phyloP scores from a whole-genome alignment of 2,329 filamentous ascomycete species.

The Fusarium heterosporum region DNA sequence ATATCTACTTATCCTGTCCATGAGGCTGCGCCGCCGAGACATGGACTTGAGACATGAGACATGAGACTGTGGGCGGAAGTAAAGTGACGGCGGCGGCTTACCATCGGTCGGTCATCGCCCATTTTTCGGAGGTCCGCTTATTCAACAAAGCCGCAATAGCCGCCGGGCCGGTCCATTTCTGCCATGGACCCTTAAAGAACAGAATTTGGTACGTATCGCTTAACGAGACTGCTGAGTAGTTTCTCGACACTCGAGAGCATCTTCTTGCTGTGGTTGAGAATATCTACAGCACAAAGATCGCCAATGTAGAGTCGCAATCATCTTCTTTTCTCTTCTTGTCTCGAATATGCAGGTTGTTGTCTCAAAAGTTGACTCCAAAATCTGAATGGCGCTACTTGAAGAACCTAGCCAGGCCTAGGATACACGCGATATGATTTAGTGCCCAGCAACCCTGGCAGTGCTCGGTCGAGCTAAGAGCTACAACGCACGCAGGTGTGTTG shows the following conservation, averaged over 20 bases:
- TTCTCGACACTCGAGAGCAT: not conserved
- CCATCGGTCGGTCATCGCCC: constrained; percentile 38
- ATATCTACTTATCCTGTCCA: not conserved
- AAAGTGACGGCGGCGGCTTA: constrained; percentile 33
- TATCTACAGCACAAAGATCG: constrained; percentile 21
- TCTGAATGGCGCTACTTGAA: constrained; percentile 31
- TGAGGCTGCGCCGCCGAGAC: too few relatives aligned
- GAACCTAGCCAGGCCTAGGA: constrained; percentile 33
- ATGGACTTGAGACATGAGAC: constrained; percentile 1
- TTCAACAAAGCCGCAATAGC: constrained; percentile 45
- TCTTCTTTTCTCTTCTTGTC: constrained; percentile 18
- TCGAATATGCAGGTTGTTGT: constrained; percentile 20
- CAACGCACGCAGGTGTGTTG: constrained; percentile 21
- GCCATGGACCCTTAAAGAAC: constrained; percentile 25
- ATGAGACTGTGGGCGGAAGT: constrained; percentile 17
- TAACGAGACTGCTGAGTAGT: constrained; percentile 6
- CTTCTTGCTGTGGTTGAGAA: not conserved
- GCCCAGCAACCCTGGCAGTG: constrained; percentile 14
- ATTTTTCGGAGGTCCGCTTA: constrained; percentile 33
- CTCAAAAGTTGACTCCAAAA: constrained; percentile 31
- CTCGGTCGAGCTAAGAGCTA: constrained; percentile 3
- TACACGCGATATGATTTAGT: constrained; percentile 35
- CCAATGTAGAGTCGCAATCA: constrained; percentile 7
- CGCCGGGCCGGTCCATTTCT: constrained; percentile 47
- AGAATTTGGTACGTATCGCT: constrained; percentile 19